Evolutionary conservation across 2,329 filamentous ascomycete genomes (phyloP).

Genomic region (Paecilomyces sp.): DNA sequence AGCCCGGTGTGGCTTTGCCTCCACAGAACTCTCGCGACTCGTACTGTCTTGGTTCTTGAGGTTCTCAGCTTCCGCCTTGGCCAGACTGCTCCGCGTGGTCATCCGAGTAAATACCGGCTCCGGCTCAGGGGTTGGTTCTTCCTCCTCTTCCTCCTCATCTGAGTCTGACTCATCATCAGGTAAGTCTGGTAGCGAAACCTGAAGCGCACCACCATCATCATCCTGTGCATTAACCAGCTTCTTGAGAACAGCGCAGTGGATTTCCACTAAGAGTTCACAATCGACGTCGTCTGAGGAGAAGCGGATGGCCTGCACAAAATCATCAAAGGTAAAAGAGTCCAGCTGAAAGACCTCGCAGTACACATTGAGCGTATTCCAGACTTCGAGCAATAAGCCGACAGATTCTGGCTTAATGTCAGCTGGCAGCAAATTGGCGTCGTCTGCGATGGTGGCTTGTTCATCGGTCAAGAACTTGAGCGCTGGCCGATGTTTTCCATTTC

Average conservation of each 20-base stretch:
- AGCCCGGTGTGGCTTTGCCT: slow-evolving; percentile 45
- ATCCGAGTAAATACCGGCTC: slow-evolving; percentile 58
- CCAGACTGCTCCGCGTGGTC: slow-evolving; percentile 77
- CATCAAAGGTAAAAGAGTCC: slow-evolving; percentile 96
- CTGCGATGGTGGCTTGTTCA: slow-evolving; percentile 50
- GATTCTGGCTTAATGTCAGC: slow-evolving; percentile 66
- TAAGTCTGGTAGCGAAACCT: slow-evolving; percentile 69
- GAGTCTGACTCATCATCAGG: slow-evolving; percentile 62
- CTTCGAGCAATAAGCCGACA: slow-evolving; percentile 77
- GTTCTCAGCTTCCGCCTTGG: slow-evolving; percentile 69
- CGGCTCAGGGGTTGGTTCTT: slow-evolving; percentile 61
- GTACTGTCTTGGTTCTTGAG: slow-evolving; percentile 54
- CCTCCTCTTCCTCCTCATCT: slow-evolving; percentile 50
- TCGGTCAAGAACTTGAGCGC: slow-evolving; percentile 68
- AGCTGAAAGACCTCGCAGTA: slow-evolving; percentile 91
- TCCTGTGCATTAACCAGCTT: slow-evolving; percentile 69
- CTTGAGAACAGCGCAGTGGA: slow-evolving; percentile 87
- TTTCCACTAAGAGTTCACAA: slow-evolving; percentile 81
- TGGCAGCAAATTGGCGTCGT: slow-evolving; percentile 39
- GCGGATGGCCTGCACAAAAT: slow-evolving; percentile 82
- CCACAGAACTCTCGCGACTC: slow-evolving; percentile 33
- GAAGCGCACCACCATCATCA: slow-evolving; percentile 66
- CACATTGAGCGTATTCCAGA: slow-evolving; percentile 97
- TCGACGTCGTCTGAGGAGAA: slow-evolving; percentile 66
- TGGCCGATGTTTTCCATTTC: slow-evolving; percentile 60